Evolutionary conservation across 1,139 yeast genomes (phyloP).

Genomic region (Saccharomyces pastorianus): DNA sequence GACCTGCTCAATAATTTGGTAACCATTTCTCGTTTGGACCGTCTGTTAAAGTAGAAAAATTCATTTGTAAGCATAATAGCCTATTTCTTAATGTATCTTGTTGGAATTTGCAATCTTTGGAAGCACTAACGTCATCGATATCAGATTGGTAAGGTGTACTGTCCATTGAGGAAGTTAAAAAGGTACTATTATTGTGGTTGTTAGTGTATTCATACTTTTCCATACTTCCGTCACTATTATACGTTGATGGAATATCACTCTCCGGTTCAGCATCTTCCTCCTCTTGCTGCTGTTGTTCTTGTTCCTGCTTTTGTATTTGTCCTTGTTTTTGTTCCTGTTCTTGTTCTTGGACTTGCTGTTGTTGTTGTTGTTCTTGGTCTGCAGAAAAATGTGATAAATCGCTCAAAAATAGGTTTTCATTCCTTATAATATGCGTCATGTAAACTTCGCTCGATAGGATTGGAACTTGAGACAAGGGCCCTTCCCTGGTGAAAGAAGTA

Average conservation of each 20-base stretch:
- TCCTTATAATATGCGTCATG: slow-evolving; percentile 15
- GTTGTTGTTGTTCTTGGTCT: not conserved
- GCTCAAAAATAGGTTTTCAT: slow-evolving; percentile 7
- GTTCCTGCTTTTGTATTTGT: slow-evolving; percentile 7
- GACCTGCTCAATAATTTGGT: not conserved
- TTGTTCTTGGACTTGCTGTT: slow-evolving; percentile 5
- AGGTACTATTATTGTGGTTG: not conserved
- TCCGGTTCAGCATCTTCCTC: slow-evolving; percentile 3
- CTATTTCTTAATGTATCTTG: not conserved
- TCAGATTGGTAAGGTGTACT: slow-evolving; percentile 2
- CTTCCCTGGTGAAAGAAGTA: slow-evolving; percentile 32
- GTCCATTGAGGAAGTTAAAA: slow-evolving; percentile 1
- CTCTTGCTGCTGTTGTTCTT: not conserved
- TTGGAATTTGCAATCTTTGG: not conserved
- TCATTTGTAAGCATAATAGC: not conserved
- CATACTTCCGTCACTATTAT: not conserved
- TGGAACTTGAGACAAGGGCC: slow-evolving; percentile 32
- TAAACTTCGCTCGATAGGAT: slow-evolving; percentile 12
- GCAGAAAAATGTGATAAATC: not conserved
- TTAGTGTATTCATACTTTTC: not conserved
- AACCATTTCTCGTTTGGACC: slow-evolving; percentile 1
- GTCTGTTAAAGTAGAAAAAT: not conserved
- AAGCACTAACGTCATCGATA: not conserved
- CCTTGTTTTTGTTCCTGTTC: slow-evolving; percentile 4
- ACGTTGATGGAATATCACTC: slow-evolving; percentile 2